Evolutionary conservation across 306 rosid species (phyloP).

Genomic region (Quercus ilex): DNA sequence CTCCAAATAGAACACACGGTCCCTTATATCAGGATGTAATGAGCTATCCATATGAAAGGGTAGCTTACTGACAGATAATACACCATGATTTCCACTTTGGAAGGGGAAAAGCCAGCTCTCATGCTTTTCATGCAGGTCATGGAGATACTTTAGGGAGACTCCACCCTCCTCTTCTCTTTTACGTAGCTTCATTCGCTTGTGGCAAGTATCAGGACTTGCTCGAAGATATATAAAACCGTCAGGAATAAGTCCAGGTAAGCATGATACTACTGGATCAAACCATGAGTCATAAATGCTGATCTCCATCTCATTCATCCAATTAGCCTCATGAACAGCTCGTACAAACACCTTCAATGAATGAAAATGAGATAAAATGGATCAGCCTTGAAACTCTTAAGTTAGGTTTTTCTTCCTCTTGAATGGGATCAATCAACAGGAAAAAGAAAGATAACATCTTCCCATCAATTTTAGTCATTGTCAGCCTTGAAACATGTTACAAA

Average conservation of each 20-base stretch:
- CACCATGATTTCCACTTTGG: constrained; percentile 76
- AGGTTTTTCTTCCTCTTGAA: constrained; percentile 24
- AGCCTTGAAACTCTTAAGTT: constrained; percentile 30
- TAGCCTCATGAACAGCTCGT: constrained; percentile 97
- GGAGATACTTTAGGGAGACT: constrained; percentile 77
- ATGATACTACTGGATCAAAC: constrained; percentile 97
- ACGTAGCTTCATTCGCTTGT: constrained; percentile 80
- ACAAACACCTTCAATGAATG: constrained; percentile 70
- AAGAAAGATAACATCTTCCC: constrained; percentile 13
- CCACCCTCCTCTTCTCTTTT: constrained; percentile 91
- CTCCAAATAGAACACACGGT: constrained; percentile 90
- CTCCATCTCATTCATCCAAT: constrained; percentile 99
- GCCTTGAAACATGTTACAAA: neutral
- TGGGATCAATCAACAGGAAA: constrained; percentile 20
- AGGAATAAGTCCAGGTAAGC: constrained; percentile 94
- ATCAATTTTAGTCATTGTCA: constrained; percentile 14
- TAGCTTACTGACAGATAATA: constrained; percentile 61
- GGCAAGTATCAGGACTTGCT: constrained; percentile 99
- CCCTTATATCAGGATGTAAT: constrained; percentile 80
- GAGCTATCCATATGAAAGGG: constrained; percentile 69
- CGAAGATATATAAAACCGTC: constrained; percentile 97
- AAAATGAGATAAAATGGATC: constrained; percentile 33
- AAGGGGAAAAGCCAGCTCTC: constrained; percentile 95
- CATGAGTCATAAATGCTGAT: constrained; percentile 96
- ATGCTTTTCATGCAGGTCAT: constrained; percentile 85